A percentile compares a stretch with the other conserved stretches of the same genome.
phyloP scores from a whole-genome alignment of 2,329 filamentous ascomycete species.

The Sordariomycetes sp. region DNA sequence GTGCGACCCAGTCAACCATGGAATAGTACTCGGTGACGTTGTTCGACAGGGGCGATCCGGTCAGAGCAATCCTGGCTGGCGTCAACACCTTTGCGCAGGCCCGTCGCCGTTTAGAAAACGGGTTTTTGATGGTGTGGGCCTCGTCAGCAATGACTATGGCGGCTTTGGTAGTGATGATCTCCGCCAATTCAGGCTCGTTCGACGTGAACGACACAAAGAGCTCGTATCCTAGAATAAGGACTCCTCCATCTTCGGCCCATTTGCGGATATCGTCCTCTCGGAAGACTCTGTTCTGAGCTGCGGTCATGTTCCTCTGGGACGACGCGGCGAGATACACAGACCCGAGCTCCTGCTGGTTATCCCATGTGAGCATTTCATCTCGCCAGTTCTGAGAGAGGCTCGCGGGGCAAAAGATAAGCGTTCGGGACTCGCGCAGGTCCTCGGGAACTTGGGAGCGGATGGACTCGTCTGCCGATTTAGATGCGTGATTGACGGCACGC shows the following conservation, averaged over 20 bases:
- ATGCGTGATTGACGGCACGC: slow-evolving; percentile 58
- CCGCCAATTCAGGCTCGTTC: slow-evolving; percentile 18
- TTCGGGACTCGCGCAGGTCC: slow-evolving; percentile 49
- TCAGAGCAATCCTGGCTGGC: slow-evolving; percentile 67
- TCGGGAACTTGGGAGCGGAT: slow-evolving; percentile 58
- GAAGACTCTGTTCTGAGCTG: neutral
- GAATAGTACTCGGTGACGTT: slow-evolving; percentile 73
- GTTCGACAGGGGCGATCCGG: slow-evolving; percentile 78
- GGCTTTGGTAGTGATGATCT: slow-evolving; percentile 47
- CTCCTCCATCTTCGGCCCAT: slow-evolving; percentile 58
- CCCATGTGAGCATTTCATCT: slow-evolving; percentile 67
- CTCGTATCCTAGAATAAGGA: slow-evolving; percentile 67
- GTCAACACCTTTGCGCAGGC: slow-evolving; percentile 53
- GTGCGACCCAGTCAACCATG: slow-evolving; percentile 84
- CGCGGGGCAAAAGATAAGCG: slow-evolving; percentile 67
- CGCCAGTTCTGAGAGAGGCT: slow-evolving; percentile 72
- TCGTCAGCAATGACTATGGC: slow-evolving; percentile 77
- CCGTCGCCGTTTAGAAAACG: slow-evolving; percentile 35
- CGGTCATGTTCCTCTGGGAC: neutral
- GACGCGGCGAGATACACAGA: slow-evolving; percentile 26
- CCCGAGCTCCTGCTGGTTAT: slow-evolving; percentile 43
- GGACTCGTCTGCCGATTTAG: slow-evolving; percentile 42
- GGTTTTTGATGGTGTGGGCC: slow-evolving; percentile 70
- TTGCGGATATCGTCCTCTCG: slow-evolving; percentile 7
- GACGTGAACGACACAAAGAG: slow-evolving; percentile 38